Percentiles rank a stretch among this genome's conserved stretches.
phyloP scores from a whole-genome alignment of 306 rosid genomes.

The Oxytropis ochrocephala region DNA sequence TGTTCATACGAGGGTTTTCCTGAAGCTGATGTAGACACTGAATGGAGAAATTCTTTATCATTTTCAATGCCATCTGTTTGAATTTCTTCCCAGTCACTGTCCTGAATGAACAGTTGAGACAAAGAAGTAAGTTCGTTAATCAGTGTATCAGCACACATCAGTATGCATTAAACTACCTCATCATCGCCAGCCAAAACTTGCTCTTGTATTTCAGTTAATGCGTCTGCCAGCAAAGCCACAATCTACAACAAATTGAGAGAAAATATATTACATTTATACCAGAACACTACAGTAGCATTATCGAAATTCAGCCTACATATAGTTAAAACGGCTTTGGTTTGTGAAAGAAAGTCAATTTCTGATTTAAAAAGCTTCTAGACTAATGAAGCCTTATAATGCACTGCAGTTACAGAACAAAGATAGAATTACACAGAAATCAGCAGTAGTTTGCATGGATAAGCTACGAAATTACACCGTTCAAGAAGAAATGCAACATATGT shows the following conservation, averaged over 20 bases:
- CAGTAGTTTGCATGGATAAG: neutral
- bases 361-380: neutral
- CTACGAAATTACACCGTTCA: neutral
- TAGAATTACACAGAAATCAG: neutral
- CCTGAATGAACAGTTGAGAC: constrained; percentile 43
- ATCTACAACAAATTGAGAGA: constrained; percentile 45
- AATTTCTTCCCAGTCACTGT: constrained; percentile 92
- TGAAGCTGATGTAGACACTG: constrained; percentile 43
- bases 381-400: neutral
- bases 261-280: neutral
- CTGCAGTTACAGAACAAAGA: neutral
- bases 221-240: constrained; percentile 76
- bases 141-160: neutral
- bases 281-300: neutral
- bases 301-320: neutral
- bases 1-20: constrained; percentile 59
- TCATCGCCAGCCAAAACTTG: constrained; percentile 63
- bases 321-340: constrained; percentile 3
- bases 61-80: constrained; percentile 39
- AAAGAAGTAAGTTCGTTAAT: neutral
- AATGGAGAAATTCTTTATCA: constrained; percentile 46
- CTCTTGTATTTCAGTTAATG: constrained; percentile 79
- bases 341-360: neutral
- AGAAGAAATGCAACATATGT: neutral
- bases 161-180: constrained; percentile 38